Base-by-base conservation (phyloP, 2,329 filamentous ascomycete species). In the Ceratocystis smalleyi region DNA sequence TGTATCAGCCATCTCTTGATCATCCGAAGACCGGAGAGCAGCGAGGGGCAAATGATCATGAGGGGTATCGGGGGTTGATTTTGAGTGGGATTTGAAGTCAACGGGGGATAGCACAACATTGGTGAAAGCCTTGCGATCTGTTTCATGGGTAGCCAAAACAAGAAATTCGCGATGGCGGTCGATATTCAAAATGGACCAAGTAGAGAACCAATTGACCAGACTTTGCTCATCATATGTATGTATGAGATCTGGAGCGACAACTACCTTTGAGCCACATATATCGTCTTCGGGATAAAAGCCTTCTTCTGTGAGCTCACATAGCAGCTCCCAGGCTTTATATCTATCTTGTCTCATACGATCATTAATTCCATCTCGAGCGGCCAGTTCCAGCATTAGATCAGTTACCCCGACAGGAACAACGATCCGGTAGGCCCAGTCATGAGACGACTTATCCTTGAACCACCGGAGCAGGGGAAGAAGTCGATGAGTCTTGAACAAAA, bases 181-280 rank as follows among this genome's bases (percentile, higher is more conserved):
- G 43, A 82, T 69, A 35, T 78, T 77, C 64, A 71, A 66, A 40
- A 75, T 73, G 0, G 81, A 75, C 83, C 83, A 86, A 71, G 76
- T 80, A 1, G 79, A 81, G 70, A 84, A 86, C 79, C 81, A 85
- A 67, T 84, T 82, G 8, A 85, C 77, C 32, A 86, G 73, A 65
- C 79, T 83, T 69, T 84, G 80, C 69, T 86, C 83, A 67, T 86
- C 82, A 64, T 81, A 80, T 0, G 77, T 74, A 64, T 83, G 78
- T 57, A 86, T 80, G 1, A 68, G 71, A 2, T 73, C 69, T 15
- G 77, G 76, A 0, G 78, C 79, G 69, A 76, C 65, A 67, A 66
- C 45, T 19, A 66, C 17, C 8, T n/a, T 47, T 1, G 55, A 30
- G 10, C 40, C 61, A 40, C 6, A 12, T 5, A 24, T 1, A 7